Base-by-base conservation (phyloP, 805 yeast genomes). In the Kodamaea hsintzibuensis region DNA sequence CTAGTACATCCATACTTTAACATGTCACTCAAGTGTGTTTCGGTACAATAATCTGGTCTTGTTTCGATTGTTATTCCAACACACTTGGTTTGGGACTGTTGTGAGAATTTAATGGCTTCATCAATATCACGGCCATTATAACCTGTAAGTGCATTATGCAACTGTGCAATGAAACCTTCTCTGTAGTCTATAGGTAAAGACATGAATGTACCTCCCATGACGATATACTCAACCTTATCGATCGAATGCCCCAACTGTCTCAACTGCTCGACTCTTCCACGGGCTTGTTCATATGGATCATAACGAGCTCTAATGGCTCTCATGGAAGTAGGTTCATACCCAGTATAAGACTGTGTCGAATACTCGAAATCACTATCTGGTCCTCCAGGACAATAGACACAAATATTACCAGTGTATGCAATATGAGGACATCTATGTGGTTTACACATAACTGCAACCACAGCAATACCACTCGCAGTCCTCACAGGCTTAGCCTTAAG, bases 131-230 rank as follows among this genome's bases (percentile, higher is more conserved):
- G 82, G 57, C 97, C 96, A 61, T 89, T 88, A 67, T 84, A 91
- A 39, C 99, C 99, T 10, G 97, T 89, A 53, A 95, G 77, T 0
- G 99, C 99, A 70, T 95, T 95, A 72, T 95, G 99, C 59, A 95
- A 74, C 63, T 89, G 91, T 13, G 91, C 82, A 56, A 95, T 92
- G 64, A 95, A 95, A 53, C 78, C 82, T 68, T 95, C 99, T 55
- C 99, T 79, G 72, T 95, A 95, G 50, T 88, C 93, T 50, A 83
- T 81, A 14, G 97, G 96, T 56, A 95, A 78, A 1, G 96, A 88
- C 99, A 95, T 95, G 70, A 95, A 95, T 0, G 99, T 95, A 59
- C 99, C 99, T 52, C 99, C 99, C 99, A 95, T 95, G 59, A 95
- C 86, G 58, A 95, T 95, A 68, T 95, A 95, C 70, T 95, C 99